Base-by-base conservation (phyloP, 768 basidiomycete genomes). In the Leccinellum luteum region DNA sequence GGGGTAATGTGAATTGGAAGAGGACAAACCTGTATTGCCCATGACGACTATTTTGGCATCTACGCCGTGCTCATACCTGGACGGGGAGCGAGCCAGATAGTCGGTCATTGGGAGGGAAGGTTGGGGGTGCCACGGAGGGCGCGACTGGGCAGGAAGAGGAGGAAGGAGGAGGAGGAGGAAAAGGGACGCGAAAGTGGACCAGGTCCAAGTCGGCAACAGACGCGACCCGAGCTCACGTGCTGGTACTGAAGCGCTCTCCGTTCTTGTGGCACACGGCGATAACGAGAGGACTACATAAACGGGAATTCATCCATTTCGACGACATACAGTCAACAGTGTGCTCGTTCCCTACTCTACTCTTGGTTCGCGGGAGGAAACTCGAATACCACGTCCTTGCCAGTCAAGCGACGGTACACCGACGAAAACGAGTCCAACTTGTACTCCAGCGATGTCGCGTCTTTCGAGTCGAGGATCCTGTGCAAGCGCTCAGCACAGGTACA, bases 351-450 rank as follows among this genome's bases (percentile, higher is more conserved):
- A 72, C 48, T 66, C 78, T 85, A 89, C 74, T 88, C 85, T 73
- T 86, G 86, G 66, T 79, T 78, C 64, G 82, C 84, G 61, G 86
- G 85, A 45, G 92, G 92, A 81, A 94, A 94, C 81, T 94, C 92
- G 72, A 94, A 94, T 54, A 90, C 87, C 57, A 97, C 95, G 62
- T 98, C 95, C 83, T 97, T 98, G 73, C 95, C 95, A 63, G 94
- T 96, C 73, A 97, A 79, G 61, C 89, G 85, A 71, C 89, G 90
- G 84, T 97, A 98, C 62, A 98, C 92, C 43, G 93, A 94, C 50
- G 95, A 90, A 82, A 98, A 99, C 62, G 95, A 96, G 80, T 99
- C 97, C 67, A 98, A 85, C 85, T 99, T 99, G 90, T 99, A 98
- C 83, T 98, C 97, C 73, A 98, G 83, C 69, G 93, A 91, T 74